These are phyloP conservation scores for Haematococcus lacustris DNA, from an alignment of 139 green algal species.

Conservation along the genomic window DNA sequence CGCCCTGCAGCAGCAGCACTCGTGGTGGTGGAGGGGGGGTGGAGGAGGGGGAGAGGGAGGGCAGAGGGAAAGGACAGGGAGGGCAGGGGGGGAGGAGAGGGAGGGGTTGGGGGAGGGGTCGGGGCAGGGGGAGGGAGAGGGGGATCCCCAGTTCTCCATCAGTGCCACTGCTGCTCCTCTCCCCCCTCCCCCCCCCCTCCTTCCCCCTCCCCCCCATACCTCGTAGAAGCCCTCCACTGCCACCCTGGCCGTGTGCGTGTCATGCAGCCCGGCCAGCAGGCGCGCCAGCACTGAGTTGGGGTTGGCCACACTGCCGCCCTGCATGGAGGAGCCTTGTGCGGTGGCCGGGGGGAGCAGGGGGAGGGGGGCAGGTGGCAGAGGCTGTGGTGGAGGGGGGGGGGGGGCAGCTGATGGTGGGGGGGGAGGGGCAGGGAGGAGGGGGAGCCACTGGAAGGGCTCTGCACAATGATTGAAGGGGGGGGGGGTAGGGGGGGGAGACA, in stretches of 20 bases:
- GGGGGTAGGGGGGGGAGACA: too few species aligned
- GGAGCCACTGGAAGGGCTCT: too few species aligned
- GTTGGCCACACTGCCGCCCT: conserved; percentile 61
- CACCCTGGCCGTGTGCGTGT: conserved; percentile 20
- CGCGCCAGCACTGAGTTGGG: conserved; percentile 41
- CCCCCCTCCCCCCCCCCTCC: conserved; percentile 63
- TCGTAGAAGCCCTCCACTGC: conserved; percentile 64
- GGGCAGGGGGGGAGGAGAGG: not conserved
- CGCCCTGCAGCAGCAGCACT: too few species aligned
- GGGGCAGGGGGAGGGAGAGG: not conserved
- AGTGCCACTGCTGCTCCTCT: not conserved
- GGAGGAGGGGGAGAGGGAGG: too few species aligned
- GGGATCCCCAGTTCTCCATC: not conserved
- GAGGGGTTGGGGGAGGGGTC: not conserved
- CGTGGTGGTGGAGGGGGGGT: too few species aligned
- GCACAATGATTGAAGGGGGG: too few species aligned
- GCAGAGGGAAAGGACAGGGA: not conserved
- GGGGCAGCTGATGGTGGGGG: too few species aligned
- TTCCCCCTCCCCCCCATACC: conserved; percentile 21
- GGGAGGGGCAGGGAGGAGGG: too few species aligned
- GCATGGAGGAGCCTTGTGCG: too few species aligned
- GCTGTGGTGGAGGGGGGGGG: too few species aligned
- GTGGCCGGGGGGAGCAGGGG: too few species aligned
- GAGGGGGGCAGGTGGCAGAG: too few species aligned
- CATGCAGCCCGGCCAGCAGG: conserved; percentile 39